phyloP scores from a whole-genome alignment of 306 rosid genomes.

The Psophocarpus tetragonolobus region DNA sequence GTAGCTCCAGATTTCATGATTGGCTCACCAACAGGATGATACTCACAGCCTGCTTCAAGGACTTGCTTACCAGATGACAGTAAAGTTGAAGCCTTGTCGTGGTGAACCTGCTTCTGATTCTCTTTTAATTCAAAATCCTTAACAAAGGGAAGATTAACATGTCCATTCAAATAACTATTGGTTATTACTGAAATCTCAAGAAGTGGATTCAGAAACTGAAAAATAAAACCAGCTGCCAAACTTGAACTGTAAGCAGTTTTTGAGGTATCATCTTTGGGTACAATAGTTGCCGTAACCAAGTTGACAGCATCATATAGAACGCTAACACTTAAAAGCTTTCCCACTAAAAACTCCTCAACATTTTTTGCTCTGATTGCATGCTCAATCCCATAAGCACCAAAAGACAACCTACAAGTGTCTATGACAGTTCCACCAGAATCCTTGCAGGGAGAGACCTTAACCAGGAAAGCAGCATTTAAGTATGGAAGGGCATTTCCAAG shows the following conservation, averaged over 20 bases:
- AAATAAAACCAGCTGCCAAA: conserved; percentile 79
- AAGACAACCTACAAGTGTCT: conserved; percentile 63
- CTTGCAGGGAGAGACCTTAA: conserved; percentile 54
- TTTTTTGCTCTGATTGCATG: conserved; percentile 81
- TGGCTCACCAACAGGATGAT: conserved; percentile 75
- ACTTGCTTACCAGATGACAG: conserved; percentile 72
- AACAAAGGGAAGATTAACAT: neutral
- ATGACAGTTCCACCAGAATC: conserved; percentile 49
- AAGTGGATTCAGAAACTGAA: conserved; percentile 67
- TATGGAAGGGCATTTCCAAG: conserved; percentile 81
- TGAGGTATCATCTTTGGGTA: conserved; percentile 59
- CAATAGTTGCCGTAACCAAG: conserved; percentile 48
- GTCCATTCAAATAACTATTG: conserved; percentile 30
- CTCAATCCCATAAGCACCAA: conserved; percentile 72
- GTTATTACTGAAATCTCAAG: conserved; percentile 36
- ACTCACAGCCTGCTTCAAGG: conserved; percentile 47
- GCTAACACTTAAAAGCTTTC: conserved; percentile 55
- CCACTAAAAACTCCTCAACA: conserved; percentile 63
- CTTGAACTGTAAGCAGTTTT: conserved; percentile 66
- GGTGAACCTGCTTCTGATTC: conserved; percentile 26
- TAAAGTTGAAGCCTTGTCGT: conserved; percentile 36
- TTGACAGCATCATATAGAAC: conserved; percentile 61
- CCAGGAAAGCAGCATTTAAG: conserved; percentile 83
- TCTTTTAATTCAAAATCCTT: conserved; percentile 29
- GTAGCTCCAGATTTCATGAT: conserved; percentile 72